A percentile compares a stretch with the other conserved stretches of the same genome.
These are phyloP conservation scores for Thermomucor indicae-seudaticae DNA, from an alignment of 371 early-diverging fungal species.

Conservation along the genomic window DNA sequence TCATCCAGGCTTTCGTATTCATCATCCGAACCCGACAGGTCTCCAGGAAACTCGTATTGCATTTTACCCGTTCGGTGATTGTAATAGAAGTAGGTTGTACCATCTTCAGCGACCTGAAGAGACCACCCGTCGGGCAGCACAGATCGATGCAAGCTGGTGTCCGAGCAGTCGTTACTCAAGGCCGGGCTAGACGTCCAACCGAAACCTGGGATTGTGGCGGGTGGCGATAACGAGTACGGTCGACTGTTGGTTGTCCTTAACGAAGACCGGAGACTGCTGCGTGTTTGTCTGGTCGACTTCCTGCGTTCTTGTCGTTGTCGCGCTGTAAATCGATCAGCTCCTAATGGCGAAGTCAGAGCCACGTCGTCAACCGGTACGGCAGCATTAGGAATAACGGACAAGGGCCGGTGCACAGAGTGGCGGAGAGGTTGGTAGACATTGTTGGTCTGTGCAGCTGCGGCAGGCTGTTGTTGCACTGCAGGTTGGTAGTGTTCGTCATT, in stretches of 20 bases:
- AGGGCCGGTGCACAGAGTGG: too few relatives aligned
- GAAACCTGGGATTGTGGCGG: constrained; percentile 1
- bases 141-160: not conserved
- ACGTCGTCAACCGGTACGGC: too few relatives aligned
- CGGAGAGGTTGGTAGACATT: not conserved
- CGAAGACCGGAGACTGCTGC: not conserved
- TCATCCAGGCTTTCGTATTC: constrained; percentile 13
- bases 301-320: not conserved
- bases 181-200: constrained; percentile 13
- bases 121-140: constrained; percentile 40
- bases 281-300: not conserved
- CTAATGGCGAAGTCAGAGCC: too few relatives aligned
- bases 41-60: constrained; percentile 24
- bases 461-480: too few relatives aligned
- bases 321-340: too few relatives aligned
- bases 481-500: too few relatives aligned
- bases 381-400: too few relatives aligned
- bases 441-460: not conserved
- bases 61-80: constrained; percentile 30
- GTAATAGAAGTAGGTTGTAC: constrained; percentile 29
- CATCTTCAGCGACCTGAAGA: constrained; percentile 35
- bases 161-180: not conserved
- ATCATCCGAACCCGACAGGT: constrained; percentile 4
- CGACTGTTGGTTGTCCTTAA: not conserved
- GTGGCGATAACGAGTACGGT: constrained; percentile 9